Evolutionary conservation across 1,139 yeast species (phyloP).

Genomic region (Saccharomycopsis hybrid): DNA sequence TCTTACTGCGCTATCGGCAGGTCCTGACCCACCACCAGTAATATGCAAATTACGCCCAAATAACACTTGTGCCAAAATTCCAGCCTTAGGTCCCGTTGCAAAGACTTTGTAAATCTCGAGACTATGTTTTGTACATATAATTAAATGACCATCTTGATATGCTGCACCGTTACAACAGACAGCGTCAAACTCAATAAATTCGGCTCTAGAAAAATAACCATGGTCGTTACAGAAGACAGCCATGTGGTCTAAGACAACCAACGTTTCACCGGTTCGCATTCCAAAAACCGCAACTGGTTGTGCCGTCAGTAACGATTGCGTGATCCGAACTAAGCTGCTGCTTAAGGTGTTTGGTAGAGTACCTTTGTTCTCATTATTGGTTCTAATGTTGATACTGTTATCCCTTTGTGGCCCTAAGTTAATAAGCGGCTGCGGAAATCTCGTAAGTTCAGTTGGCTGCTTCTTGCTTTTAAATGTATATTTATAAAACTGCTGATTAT

Average conservation of each 20-base stretch:
- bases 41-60: no score
- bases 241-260: slow-evolving; percentile 4
- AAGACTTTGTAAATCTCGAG: slow-evolving; percentile 3
- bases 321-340: not conserved
- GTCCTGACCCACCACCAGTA: no score
- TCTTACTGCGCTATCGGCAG: no score
- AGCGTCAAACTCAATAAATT: slow-evolving; percentile 7
- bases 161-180: not conserved
- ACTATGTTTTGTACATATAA: not conserved
- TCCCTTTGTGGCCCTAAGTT: no score
- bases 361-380: no score
- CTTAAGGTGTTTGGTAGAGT: no score
- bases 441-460: no score
- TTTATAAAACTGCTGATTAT: no score
- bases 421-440: no score
- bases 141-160: slow-evolving; percentile 3
- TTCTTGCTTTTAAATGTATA: no score
- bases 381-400: no score
- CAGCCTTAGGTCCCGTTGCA: not conserved
- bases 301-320: not conserved
- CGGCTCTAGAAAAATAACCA: slow-evolving; percentile 7
- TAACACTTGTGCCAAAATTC: not conserved
- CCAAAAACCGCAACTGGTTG: slow-evolving; percentile 1
- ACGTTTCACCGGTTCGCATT: slow-evolving; percentile 1
- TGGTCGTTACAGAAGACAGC: slow-evolving; percentile 8